Base-by-base conservation (phyloP, 176 grass and related monocot species). In the Aegilops umbellulata region DNA sequence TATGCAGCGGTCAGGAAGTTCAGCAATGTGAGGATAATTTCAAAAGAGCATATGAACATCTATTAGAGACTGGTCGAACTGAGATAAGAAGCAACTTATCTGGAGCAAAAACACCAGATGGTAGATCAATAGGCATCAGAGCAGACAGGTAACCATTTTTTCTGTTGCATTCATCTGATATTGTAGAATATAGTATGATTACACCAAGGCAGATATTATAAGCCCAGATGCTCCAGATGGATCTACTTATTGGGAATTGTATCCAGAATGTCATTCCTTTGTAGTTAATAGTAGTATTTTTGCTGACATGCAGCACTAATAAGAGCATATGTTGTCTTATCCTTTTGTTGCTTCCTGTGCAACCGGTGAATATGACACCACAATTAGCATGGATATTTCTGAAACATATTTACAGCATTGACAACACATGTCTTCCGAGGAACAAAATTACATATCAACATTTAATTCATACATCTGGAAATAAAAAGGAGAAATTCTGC, bases 171-270 rank as follows among this genome's bases (percentile, higher is more conserved):
- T 46, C 42, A 46, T 46, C 42, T 46, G 42, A 46, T 14, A 46
- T 46, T 46, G 42, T 46, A 46, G 42, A 44, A 44, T 46, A 46
- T 46, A 46, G 42, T 30, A 84, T 22, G 47, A 89, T 71, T 97
- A 84, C 67, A 90, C 89, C 41, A 98, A 98, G 80, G 85, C 91
- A 78, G 95, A 98, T 87, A 81, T 98, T 85, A 93, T 98, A 92
- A 92, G 83, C 84, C 8, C 19, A 72, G 12, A 65, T 86, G 29
- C 25, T 82, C 25, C 29, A 27, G 42, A 23, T 8, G 13, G 13
- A 80, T 71, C 36, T 82, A 77, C 70, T 73, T 62, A 82, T 77
- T 71, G 25, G 85, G 55, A 88, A 44, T 34, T 87, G 38, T 46
- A 53, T 84, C 63, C 30, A 46, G 22, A 77, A 69, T 41, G 1